Evolutionary conservation across 2,329 filamentous ascomycete genomes (phyloP).

Genomic region (Claviceps sorghi): DNA sequence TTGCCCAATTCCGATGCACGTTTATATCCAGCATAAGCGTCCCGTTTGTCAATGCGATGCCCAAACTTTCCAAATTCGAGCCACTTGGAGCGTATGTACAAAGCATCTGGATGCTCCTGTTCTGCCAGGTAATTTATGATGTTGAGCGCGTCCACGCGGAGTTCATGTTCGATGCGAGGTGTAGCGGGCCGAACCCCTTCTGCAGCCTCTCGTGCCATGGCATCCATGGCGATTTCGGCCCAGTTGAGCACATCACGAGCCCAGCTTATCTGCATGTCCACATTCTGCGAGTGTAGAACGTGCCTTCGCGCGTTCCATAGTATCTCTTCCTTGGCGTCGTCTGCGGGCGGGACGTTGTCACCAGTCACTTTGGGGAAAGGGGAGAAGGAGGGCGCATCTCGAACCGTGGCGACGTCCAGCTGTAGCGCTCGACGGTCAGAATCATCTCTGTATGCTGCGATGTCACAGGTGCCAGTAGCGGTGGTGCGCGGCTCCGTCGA

Average conservation of each 20-base stretch:
- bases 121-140: constrained; percentile 82
- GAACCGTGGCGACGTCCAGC: constrained; percentile 27
- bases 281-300: constrained; percentile 85
- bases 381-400: constrained; percentile 64
- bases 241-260: constrained; percentile 83
- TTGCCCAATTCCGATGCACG: constrained; percentile 77
- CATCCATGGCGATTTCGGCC: constrained; percentile 70
- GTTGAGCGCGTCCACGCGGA: constrained; percentile 77
- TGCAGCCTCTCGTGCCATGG: constrained; percentile 49
- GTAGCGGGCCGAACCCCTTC: constrained; percentile 52
- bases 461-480: constrained; percentile 23
- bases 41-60: constrained; percentile 78
- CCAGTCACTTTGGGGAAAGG: constrained; percentile 79
- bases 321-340: constrained; percentile 85
- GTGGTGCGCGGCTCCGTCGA: constrained; percentile 6
- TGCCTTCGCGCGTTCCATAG: constrained; percentile 70
- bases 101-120: constrained; percentile 82
- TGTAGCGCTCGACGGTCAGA: constrained; percentile 21
- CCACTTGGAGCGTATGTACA: constrained; percentile 94
- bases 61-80: constrained; percentile 96
- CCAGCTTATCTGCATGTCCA: constrained; percentile 93
- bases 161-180: constrained; percentile 74
- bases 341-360: constrained; percentile 80
- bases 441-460: constrained; percentile 24
- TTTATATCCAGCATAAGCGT: constrained; percentile 78